These are phyloP conservation scores for Pythium phragmiticola DNA, from an alignment of 352 stramenopile species.

Conservation along the genomic window DNA sequence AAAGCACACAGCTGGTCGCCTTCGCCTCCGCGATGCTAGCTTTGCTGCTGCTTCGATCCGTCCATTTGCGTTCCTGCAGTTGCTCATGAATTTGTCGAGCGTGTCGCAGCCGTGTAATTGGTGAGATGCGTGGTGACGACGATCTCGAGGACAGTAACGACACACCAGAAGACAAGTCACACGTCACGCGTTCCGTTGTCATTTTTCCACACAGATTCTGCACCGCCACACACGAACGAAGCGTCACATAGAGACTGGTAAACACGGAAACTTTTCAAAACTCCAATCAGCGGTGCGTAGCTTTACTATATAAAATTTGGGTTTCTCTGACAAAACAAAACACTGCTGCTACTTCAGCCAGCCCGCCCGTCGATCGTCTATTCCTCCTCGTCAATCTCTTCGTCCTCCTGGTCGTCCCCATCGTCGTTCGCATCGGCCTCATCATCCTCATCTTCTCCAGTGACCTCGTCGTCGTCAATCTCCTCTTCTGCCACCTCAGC, in stretches of 20 bases:
- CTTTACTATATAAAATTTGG: constrained; percentile 32
- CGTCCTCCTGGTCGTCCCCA: constrained; percentile 32
- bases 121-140: constrained; percentile 23
- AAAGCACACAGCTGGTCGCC: background rate
- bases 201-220: background rate
- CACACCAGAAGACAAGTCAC: background rate
- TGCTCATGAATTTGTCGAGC: constrained; percentile 25
- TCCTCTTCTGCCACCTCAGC: constrained; percentile 36
- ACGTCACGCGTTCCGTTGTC: background rate
- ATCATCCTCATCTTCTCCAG: constrained; percentile 34
- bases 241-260: background rate
- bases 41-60: constrained; percentile 1
- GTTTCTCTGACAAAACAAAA: background rate
- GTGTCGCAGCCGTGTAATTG: constrained; percentile 23
- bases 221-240: background rate
- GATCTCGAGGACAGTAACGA: constrained; percentile 1
- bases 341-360: background rate
- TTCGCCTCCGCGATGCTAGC: background rate
- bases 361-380: constrained; percentile 9
- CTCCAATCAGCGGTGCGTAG: background rate
- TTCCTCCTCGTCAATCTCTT: constrained; percentile 35
- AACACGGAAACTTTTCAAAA: constrained; percentile 4
- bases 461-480: constrained; percentile 29
- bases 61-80: constrained; percentile 22
- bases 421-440: constrained; percentile 27